Base-by-base conservation (phyloP, 2,329 filamentous ascomycete genomes). In the Diaporthe longicolla region DNA sequence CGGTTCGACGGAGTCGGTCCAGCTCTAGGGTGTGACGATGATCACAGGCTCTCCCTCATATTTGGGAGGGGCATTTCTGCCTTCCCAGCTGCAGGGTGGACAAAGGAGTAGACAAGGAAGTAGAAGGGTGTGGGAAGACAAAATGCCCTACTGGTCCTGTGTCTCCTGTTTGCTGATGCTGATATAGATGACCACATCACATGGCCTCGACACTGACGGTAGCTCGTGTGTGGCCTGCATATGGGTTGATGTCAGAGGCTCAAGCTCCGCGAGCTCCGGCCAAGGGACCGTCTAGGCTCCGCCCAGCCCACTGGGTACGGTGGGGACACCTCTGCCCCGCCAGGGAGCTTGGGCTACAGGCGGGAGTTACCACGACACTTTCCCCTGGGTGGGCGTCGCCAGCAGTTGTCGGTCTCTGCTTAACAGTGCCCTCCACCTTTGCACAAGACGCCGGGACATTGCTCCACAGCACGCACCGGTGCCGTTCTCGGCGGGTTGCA, bases 201-300 rank as follows among this genome's bases (percentile, higher is more conserved):
- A 54, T 54, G 63, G 63, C 45, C 29, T n/a, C 63, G n/a, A 40
- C 40, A 63, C 40, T n/a, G 26, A 26, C 45, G 45, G 45, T 11
- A 50, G 37, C 37, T 43, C 52, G n/a, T 58, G 37, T 29, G 35
- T 70, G 50, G 35, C 40, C 37, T 57, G 57, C 58, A 15, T 40
- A n/a, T 71, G 68, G 43, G 45, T 71, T 71, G 70, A 71, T 71
- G 70, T 71, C 70, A 71, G 54, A 70, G 50, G 40, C 40, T 45
- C 37, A 45, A 70, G 63, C 63, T 68, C 63, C 63, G 63, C 32
- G 48, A 68, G 45, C 63, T 68, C 63, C 63, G 63, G 63, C 63
- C 40, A 68, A 40, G 32, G 32, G 45, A 24, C 43, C 43, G 29
- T 50, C 45, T 26, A 32, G 45, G 32, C 21, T n/a, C 29, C 29